phyloP scores from a whole-genome alignment of 2,329 filamentous ascomycete genomes.

The Aspergillus arachidicola region DNA sequence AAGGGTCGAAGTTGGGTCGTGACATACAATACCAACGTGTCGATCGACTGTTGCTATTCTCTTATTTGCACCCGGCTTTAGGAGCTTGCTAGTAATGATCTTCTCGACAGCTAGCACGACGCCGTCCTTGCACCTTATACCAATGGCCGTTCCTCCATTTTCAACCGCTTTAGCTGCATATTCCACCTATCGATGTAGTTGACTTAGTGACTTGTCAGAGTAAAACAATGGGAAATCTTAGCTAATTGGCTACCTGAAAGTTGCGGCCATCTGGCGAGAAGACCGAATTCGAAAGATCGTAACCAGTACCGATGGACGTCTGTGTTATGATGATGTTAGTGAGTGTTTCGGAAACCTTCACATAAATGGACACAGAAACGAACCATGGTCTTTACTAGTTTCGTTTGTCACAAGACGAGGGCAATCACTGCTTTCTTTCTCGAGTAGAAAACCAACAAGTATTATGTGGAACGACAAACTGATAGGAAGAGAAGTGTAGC shows the following conservation, averaged over 20 bases:
- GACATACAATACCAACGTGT: constrained; percentile 85
- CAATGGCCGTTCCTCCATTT: constrained; percentile 93
- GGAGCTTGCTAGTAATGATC: constrained; percentile 89
- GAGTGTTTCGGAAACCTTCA: constrained; percentile 18
- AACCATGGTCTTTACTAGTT: constrained; percentile 22
- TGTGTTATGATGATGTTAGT: constrained; percentile 42
- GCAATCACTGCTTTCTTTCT: background rate
- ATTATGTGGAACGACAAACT: background rate
- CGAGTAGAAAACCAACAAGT: background rate
- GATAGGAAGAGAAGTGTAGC: background rate
- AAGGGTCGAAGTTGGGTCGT: background rate
- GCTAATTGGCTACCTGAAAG: constrained; percentile 71
- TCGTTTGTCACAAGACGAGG: background rate
- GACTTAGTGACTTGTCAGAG: constrained; percentile 12
- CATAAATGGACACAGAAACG: constrained; percentile 16
- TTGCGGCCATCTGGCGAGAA: constrained; percentile 99
- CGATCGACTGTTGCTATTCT: constrained; percentile 92
- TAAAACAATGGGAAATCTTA: background rate
- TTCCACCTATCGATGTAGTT: constrained; percentile 63
- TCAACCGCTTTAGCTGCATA: constrained; percentile 99
- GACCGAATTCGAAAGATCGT: constrained; percentile 99
- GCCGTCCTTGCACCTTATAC: constrained; percentile 95
- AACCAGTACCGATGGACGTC: constrained; percentile 99
- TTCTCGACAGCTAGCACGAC: constrained; percentile 97
- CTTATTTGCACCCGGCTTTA: constrained; percentile 95